Evolutionary conservation across 768 basidiomycete species (phyloP).

Genomic region (Collybia nuda): DNA sequence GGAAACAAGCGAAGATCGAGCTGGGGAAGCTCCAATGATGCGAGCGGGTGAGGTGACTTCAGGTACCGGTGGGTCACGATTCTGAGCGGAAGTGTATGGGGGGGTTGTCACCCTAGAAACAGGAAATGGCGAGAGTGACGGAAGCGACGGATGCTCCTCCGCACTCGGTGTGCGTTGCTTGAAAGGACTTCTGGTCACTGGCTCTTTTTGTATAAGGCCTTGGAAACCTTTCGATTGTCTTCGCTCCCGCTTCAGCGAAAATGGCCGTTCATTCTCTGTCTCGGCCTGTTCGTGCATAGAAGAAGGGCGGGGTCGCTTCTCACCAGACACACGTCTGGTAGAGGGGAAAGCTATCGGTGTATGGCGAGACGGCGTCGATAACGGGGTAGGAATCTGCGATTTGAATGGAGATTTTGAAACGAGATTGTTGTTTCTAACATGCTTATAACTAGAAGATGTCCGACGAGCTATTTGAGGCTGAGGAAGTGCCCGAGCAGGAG

Average conservation of each 20-base stretch:
- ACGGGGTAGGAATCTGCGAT: slow-evolving; percentile 55
- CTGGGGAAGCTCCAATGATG: slow-evolving; percentile 43
- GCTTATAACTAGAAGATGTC: slow-evolving; percentile 76
- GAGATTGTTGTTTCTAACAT: slow-evolving; percentile 73
- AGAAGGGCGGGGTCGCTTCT: slow-evolving; percentile 72
- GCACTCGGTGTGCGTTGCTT: slow-evolving; percentile 28
- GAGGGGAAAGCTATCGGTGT: slow-evolving; percentile 30
- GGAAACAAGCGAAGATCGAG: slow-evolving; percentile 68
- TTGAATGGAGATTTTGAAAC: slow-evolving; percentile 89
- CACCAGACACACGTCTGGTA: slow-evolving; percentile 64
- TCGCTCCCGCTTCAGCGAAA: slow-evolving; percentile 68
- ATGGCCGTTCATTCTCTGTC: slow-evolving; percentile 67
- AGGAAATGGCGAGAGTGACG: slow-evolving; percentile 16
- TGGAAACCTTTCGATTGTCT: slow-evolving; percentile 76
- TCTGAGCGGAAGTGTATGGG: slow-evolving; percentile 6
- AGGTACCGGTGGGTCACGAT: slow-evolving; percentile 10
- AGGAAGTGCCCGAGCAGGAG: slow-evolving; percentile 33
- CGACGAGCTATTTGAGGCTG: slow-evolving; percentile 64
- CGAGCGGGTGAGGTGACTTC: slow-evolving; percentile 27
- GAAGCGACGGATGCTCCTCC: slow-evolving; percentile 24
- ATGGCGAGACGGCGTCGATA: slow-evolving; percentile 34
- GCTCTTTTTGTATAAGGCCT: slow-evolving; percentile 71
- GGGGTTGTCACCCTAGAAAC: slow-evolving; percentile 13
- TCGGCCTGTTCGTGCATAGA: slow-evolving; percentile 73
- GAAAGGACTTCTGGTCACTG: slow-evolving; percentile 85